Evolutionary conservation across 176 grass and related monocot species (phyloP), one percentile per base, ranked within the genome.

Genomic region (Rhipidocladum racemiflorum): DNA sequence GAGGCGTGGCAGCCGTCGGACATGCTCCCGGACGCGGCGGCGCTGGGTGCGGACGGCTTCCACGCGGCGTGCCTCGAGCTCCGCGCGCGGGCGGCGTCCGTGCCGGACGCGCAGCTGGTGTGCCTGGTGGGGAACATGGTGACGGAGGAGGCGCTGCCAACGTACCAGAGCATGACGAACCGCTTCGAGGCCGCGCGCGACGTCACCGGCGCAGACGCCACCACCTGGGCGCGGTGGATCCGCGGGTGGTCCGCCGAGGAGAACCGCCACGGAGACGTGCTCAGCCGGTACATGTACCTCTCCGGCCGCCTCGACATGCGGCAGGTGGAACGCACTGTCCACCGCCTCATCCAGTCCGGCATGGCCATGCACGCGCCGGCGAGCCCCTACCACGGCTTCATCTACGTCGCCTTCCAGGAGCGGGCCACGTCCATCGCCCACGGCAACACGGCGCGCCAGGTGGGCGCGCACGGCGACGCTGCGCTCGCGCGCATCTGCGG

Each of bases 331-430:
- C 88, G 82, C 81, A 93, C 91, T 10, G 84, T 91, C 27, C 94
- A 97, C 78, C 88, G 82, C 61, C 91, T 93, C 73, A 88, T 97
- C 80, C 57, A 69, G 5, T 61, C 91, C 5, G 91, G 94, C 5
- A 93, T 97, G 91, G 76, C 57, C 24, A 49, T 80, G 88, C 78
- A 75, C 60, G 76, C 83, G 35, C 27, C 81, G 14, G 59, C 13
- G 70, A 92, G 85, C 66, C 85, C 94, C 0, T 90, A 89, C 78
- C 77, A 94, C 61, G 91, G 89, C 55, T 92, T 92, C 84, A 40
- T 93, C 70, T 97, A 97, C 90, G 90, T 86, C 8, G 89, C 89
- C 10, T 97, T 97, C 87, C 91, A 97, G 87, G 94, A 97, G 80
- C 94, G 94, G 35, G 89, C 94, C 34, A 97, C 94, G 0, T 63